Evolutionary conservation across 441 rosid species (phyloP), one percentile per base, ranked within the genome.

Genomic region (Gossypium trilobum): DNA sequence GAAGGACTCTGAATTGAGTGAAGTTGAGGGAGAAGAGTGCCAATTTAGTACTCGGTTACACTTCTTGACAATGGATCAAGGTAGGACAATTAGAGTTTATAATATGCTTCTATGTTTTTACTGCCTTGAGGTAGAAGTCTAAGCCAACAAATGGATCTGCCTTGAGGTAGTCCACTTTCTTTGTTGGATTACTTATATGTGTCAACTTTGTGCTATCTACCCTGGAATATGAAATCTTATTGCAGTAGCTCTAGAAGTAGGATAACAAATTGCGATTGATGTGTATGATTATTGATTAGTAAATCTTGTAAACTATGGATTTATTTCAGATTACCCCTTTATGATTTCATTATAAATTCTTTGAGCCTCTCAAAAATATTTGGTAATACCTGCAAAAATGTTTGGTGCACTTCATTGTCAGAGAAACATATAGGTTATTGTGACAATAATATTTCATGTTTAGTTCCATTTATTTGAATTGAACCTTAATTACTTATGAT

Each of bases 11-110:
- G 86, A 85, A 78, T 94, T 90, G 78, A 83, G 27, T 46, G 99
- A 95, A 82, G 94, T 82, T 64, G 97, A 92, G 77, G 83, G 94
- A 86, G 97, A 96, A 14, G 97, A 90, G 74, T 92, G 96, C 77
- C 95, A 91, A 59, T 95, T 91, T 81, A 89, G 87, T 78, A 91
- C 97, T 29, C 91, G 17, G 88, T 94, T 19, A 91, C 97, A 0
- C 70, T 87, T 71, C 82, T 89, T 42, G 92, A 89, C 78, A 92
- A 91, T 85, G 96, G 97, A 82, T 79, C 97, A 58, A 92, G 96
- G 96, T 91, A 78, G 29, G 61, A 55, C 69, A 55, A 59, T 20
- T 23, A 14, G n/a, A 27, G 57, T 7, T 48, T 55, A 5, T 67
- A 31, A 31, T 44, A 42, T 54, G 4, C 67, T 52, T 16, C 6